Evolutionary conservation across 345 rosid genomes (phyloP), one percentile per base, ranked within the genome.

Genomic region (Leavenworthia alabamica): DNA sequence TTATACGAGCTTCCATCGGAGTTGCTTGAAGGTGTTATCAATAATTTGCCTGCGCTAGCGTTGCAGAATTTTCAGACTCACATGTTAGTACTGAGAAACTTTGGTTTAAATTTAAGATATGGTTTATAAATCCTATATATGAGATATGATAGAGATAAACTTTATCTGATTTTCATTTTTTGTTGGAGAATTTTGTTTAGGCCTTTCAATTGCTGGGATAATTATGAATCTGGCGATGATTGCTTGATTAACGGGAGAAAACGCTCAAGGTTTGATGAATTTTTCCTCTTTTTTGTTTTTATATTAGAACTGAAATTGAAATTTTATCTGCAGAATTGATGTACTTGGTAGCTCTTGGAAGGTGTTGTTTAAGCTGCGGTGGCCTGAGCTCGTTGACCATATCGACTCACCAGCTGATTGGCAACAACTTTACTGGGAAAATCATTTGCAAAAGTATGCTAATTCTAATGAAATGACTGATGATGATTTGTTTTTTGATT

Each of bases 381-480:
- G 98, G 97, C 83, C 91, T 11, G 66, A 56, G 44, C 60, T 70
- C 56, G 36, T 56, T 17, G 56, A 75, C 16, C 17, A 4, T 52
- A 39, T 61, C 33, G 46, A 63, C 32, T 61, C 75, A 43, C n/a
- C 79, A 4, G 74, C 24, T 73, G 84, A 82, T 23, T 92, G 97
- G 97, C 83, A 72, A 50, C 91, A 78, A 66, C 63, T 70, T 24
- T 89, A 89, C 47, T 89, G 97, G 98, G 84, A 89, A 75, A 77
- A 74, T 5, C 97, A 92, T 81, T 55, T 92, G 56, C 96, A 86
- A 55, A 75, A 77, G 96, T 83, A 79, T 73, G 72, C 27, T 4
- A 19, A 2, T 29, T 43, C 55, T 35, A 13, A 63, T 66, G 58
- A 49, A 24, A 9, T 64, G 53, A 11, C 27, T 14, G 11, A 42